Conservation (phyloP, 2,329 filamentous ascomycete genomes). For the Aspergillus felis region DNA sequence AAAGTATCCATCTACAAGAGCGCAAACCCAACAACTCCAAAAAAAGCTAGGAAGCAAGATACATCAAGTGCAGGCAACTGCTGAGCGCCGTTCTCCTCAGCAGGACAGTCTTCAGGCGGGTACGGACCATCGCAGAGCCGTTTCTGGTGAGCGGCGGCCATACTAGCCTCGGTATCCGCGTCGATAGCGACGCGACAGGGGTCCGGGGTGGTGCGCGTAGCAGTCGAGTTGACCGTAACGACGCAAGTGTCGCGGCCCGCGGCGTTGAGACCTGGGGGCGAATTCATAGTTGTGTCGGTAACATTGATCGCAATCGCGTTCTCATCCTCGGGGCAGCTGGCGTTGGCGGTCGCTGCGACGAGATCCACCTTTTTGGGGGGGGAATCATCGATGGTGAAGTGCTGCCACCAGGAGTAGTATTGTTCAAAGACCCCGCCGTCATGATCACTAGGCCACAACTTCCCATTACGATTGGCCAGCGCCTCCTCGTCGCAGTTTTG, state of each 20-base stretch:
- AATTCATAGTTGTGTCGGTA: not conserved
- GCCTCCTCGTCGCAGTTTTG: slow-evolving; percentile 10
- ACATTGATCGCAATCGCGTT: slow-evolving; percentile 8
- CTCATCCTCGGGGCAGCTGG: slow-evolving; percentile 3
- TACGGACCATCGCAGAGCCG: not conserved
- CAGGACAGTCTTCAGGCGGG: slow-evolving; percentile 3
- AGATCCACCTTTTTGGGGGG: slow-evolving; percentile 10
- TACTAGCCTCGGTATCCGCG: slow-evolving; percentile 1
- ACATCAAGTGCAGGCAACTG: not conserved
- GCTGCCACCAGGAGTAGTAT: not conserved
- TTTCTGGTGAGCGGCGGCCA: not conserved
- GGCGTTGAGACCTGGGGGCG: not conserved
- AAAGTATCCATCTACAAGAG: not conserved
- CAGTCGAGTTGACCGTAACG: not conserved
- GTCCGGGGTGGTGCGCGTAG: not conserved
- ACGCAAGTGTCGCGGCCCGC: slow-evolving; percentile 1
- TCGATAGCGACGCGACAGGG: slow-evolving; percentile 3
- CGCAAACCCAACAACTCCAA: not conserved
- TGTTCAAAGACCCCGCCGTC: not conserved
- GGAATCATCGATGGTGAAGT: slow-evolving; percentile 7
- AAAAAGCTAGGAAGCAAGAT: not conserved
- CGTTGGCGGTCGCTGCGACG: slow-evolving; percentile 9
- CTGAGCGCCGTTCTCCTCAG: slow-evolving; percentile 1
- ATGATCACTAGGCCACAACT: too few relatives aligned
- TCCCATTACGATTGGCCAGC: not conserved